A percentile compares a stretch with the other conserved stretches of the same genome.
Evolutionary conservation across 2,329 filamentous ascomycete genomes (phyloP).

Genomic region (Samsoniella hepiali): DNA sequence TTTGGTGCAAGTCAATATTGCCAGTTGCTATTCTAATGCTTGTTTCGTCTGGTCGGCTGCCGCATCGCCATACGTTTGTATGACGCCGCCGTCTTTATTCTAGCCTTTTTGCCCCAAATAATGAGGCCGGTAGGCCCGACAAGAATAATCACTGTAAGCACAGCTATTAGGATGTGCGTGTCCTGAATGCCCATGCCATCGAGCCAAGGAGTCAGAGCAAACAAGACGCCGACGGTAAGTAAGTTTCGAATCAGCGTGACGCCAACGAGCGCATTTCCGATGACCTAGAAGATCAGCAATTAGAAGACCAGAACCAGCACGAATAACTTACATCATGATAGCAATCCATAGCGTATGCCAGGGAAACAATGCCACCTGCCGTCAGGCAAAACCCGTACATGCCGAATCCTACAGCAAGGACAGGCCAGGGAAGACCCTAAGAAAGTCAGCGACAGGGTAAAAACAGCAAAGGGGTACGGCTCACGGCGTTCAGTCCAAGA

Average conservation of each 20-base stretch:
- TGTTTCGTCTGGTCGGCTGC: conserved; percentile 9
- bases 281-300: conserved; percentile 22
- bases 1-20: too few relatives aligned
- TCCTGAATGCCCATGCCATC: conserved; percentile 24
- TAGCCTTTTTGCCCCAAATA: conserved; percentile 20
- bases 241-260: conserved; percentile 26
- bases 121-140: conserved; percentile 18
- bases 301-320: neutral
- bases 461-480: neutral
- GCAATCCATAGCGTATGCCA: conserved; percentile 35
- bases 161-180: conserved; percentile 20
- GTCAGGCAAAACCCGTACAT: conserved; percentile 38
- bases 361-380: conserved; percentile 31
- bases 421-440: conserved; percentile 39
- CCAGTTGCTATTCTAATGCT: neutral
- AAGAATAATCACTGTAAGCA: conserved; percentile 14
- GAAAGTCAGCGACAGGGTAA: neutral
- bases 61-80: conserved; percentile 15
- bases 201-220: conserved; percentile 25
- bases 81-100: conserved; percentile 14
- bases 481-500: conserved; percentile 31
- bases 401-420: conserved; percentile 33
- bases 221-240: conserved; percentile 24
- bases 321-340: conserved; percentile 33
- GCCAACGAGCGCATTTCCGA: conserved; percentile 26